These are phyloP conservation scores for Lyophyllum decastes DNA, from an alignment of 768 basidiomycete species.

Conservation along the genomic window DNA sequence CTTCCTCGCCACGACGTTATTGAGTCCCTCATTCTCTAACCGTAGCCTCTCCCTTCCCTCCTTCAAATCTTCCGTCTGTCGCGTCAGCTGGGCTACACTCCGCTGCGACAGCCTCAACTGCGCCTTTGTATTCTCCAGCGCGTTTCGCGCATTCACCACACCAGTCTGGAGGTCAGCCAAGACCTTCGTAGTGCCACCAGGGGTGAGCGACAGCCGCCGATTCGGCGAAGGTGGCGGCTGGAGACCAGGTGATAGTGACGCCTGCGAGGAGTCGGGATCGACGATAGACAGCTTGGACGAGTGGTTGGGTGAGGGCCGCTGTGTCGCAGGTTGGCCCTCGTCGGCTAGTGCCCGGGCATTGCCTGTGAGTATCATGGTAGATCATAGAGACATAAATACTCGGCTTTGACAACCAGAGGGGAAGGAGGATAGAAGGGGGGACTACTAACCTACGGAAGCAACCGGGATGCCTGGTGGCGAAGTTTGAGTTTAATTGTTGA, in stretches of 20 bases:
- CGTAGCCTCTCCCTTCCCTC: conserved; percentile 82
- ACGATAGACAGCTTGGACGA: conserved; percentile 28
- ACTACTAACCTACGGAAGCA: conserved; percentile 69
- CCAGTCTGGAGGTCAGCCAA: conserved; percentile 86
- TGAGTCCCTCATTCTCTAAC: conserved; percentile 85
- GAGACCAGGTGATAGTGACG: conserved; percentile 33
- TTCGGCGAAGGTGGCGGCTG: conserved; percentile 55
- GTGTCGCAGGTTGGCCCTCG: conserved; percentile 51
- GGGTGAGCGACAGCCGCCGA: conserved; percentile 61
- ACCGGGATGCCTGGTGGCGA: conserved; percentile 66
- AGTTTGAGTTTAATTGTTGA: conserved; percentile 19
- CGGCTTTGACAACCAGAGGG: conserved; percentile 19
- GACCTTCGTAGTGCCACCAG: conserved; percentile 85
- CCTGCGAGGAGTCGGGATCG: conserved; percentile 35
- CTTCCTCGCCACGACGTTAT: conserved; percentile 86
- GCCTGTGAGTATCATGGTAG: conserved; percentile 46
- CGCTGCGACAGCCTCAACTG: conserved; percentile 82
- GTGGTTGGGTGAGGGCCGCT: conserved; percentile 30
- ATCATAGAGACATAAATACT: conserved; percentile 23
- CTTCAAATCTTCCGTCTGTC: conserved; percentile 87
- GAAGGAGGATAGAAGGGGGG: conserved; percentile 5
- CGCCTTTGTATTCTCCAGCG: conserved; percentile 83
- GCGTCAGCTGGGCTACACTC: conserved; percentile 79
- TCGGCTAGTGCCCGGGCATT: conserved; percentile 85
- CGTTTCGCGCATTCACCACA: conserved; percentile 74